These are phyloP conservation scores for Xenoacremonium recifei DNA, from an alignment of 2,329 filamentous ascomycete genomes.

Conservation along the genomic window DNA sequence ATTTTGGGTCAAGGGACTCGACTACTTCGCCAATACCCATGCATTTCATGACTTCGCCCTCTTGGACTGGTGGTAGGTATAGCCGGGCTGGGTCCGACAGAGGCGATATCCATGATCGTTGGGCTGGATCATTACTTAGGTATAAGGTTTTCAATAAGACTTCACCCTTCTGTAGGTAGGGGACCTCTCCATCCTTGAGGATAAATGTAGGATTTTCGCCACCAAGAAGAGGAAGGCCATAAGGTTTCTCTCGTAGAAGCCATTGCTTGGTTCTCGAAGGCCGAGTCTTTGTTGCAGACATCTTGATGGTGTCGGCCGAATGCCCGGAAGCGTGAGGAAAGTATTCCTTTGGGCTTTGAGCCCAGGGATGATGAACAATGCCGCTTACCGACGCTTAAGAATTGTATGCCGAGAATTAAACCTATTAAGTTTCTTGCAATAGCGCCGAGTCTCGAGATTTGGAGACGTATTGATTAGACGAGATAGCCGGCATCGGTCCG, in stretches of 20 bases:
- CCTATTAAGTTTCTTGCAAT: too few relatives aligned
- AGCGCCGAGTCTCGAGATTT: too few relatives aligned
- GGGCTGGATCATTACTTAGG: slow-evolving; percentile 28
- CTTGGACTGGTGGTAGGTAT: slow-evolving; percentile 27
- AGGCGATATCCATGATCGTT: slow-evolving; percentile 28
- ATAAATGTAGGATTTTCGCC: slow-evolving; percentile 27
- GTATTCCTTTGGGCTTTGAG: too few relatives aligned
- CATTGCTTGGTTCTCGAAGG: slow-evolving; percentile 34
- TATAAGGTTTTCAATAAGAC: slow-evolving; percentile 26
- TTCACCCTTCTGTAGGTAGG: slow-evolving; percentile 24
- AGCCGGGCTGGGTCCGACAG: slow-evolving; percentile 26
- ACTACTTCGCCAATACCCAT: slow-evolving; percentile 28
- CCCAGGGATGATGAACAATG: too few relatives aligned
- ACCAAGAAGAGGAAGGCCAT: slow-evolving; percentile 22
- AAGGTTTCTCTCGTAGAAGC: slow-evolving; percentile 25
- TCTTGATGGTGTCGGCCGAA: too few relatives aligned
- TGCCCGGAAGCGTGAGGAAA: too few relatives aligned
- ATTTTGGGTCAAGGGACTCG: slow-evolving; percentile 22
- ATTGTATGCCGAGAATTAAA: too few relatives aligned
- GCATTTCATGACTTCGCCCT: slow-evolving; percentile 27
- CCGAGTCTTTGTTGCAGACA: too few relatives aligned
- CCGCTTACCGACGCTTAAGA: too few relatives aligned
- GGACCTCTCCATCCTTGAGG: slow-evolving; percentile 22
- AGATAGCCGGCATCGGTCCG: too few relatives aligned
- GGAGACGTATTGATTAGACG: too few relatives aligned